Base-by-base conservation (phyloP, 495 filamentous ascomycete genomes). In the Thermothielavioides terrestris region DNA sequence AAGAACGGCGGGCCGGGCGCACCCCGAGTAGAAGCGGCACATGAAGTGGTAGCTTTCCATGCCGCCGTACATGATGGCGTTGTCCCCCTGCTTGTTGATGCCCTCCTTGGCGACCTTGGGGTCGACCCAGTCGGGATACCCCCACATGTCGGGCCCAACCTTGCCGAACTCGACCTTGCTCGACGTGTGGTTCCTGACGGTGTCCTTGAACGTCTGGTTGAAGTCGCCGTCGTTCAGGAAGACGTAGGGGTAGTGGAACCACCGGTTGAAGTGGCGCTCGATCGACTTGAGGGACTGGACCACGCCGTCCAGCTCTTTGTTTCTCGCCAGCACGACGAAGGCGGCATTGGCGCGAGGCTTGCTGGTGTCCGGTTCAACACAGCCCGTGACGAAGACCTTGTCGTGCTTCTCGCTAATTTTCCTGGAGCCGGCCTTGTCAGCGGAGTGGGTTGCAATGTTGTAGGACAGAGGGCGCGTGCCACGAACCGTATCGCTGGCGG, bases 21-120 rank as follows among this genome's bases (percentile, higher is more conserved):
- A 94, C 88, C 92, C 92, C 53, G 92, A 98, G 73, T 99, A 99
- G 74, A 99, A 99, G 46, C 94, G 77, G 68, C 88, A 94, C 88
- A 94, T 94, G 71, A 94, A 84, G 63, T 99, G 92, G 66, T 99
- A 99, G 70, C 89, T 95, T 61, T 96, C 94, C 81, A 99, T 90
- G 20, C 92, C 92, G 68, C 92, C 92, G 67, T 99, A 99, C 92
- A 99, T 99, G 70, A 99, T 96, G 31, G 94, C 92, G 45, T 83
- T 83, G 71, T 99, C 92, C 59, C 92, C 92, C 66, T 99, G 92
- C 70, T 94, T 92, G 40, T 83, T 76, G 57, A 99, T 88, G 49
- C 89, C 91, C 68, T 99, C 92, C 72, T 89, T 90, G 47, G 90
- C 92, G 28, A 95, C 88, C 61, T 88, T 88, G 35, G 79, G 74